Base-by-base conservation (phyloP, 169 alveolate species). In the Cryptosporidium canis region DNA sequence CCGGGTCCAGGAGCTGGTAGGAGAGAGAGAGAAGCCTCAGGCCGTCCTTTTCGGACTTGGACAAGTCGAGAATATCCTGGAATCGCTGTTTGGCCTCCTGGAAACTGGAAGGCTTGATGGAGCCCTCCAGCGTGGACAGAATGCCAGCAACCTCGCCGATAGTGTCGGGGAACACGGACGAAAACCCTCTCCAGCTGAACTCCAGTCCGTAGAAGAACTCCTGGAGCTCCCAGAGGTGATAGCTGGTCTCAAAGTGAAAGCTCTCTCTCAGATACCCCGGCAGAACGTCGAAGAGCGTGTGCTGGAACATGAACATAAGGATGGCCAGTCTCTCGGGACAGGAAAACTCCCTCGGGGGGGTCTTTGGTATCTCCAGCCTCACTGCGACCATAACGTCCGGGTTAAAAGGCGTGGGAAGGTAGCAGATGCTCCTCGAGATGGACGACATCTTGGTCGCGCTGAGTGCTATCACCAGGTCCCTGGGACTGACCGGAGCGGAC, bases 181-280 rank as follows among this genome's bases (percentile, higher is more conserved):
- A 29, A 70, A 31, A 70, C 8, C 84, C 84, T 33, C 53, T 70
- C 84, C 84, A 70, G 33, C 39, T 70, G 39, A 70, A 70, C 39
- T 70, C 84, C 7, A 70, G 31, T 1, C 84, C 84, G 33, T 70
- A 70, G 43, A 51, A 70, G 44, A 70, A 70, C 24, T 70, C 84
- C 21, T 70, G 84, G 4, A 70, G 4, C 11, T 70, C 84, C 84
- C 84, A 70, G 31, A 47, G 64, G 14, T 48, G 27, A 18, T 70
- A 70, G 29, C 24, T 47, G 37, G 35, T 58, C 31, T 70, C 64
- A 51, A 70, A 70, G 11, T 12, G 12, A 14, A 70, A 70, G 43
- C 21, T 70, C n/a, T 48, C 47, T 18, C 24, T 70, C 39, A 70
- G 21, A 29, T 51, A 5, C 16, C 51, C 45, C 5, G 84, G 64